Conservation (phyloP, 2,329 filamentous ascomycete genomes). For the Ascochyta fabae region DNA sequence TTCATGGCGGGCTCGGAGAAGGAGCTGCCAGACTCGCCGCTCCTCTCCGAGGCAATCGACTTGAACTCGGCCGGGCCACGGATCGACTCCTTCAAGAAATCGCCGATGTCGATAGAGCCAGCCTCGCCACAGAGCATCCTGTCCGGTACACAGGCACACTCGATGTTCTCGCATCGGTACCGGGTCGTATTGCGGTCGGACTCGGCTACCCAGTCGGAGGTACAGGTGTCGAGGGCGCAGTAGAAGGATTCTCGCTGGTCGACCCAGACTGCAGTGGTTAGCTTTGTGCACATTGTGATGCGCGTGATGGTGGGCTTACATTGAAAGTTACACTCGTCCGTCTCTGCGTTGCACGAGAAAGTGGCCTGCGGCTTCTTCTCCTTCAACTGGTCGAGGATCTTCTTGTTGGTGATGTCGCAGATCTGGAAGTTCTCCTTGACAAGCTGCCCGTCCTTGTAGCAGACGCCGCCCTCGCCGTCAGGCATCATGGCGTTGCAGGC, state of each 20-base stretch:
- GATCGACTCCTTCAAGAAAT: constrained; percentile 84
- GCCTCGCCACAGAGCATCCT: constrained; percentile 93
- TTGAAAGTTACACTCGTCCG: constrained; percentile 88
- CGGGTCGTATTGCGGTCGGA: constrained; percentile 78
- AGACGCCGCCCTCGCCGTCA: constrained; percentile 79
- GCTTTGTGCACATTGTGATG: constrained; percentile 8
- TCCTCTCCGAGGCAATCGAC: constrained; percentile 64
- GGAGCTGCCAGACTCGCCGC: constrained; percentile 73
- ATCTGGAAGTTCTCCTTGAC: constrained; percentile 97
- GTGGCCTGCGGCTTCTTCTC: constrained; percentile 90
- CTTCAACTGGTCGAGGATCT: constrained; percentile 86
- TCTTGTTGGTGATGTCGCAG: constrained; percentile 95
- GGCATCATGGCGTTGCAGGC: constrained; percentile 91
- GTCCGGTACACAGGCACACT: constrained; percentile 86
- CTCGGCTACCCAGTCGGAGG: constrained; percentile 72
- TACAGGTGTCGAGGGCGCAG: constrained; percentile 83
- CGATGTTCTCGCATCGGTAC: constrained; percentile 84
- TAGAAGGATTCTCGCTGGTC: constrained; percentile 95
- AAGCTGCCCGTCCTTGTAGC: constrained; percentile 88
- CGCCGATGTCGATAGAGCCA: constrained; percentile 88
- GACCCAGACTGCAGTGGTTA: constrained; percentile 77
- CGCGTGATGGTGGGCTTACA: constrained; percentile 63
- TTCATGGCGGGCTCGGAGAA: constrained; percentile 96
- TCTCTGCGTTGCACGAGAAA: constrained; percentile 82
- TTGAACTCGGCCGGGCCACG: constrained; percentile 86